Conservation (phyloP, 768 basidiomycete genomes). For the Termitomyces sp. region DNA sequence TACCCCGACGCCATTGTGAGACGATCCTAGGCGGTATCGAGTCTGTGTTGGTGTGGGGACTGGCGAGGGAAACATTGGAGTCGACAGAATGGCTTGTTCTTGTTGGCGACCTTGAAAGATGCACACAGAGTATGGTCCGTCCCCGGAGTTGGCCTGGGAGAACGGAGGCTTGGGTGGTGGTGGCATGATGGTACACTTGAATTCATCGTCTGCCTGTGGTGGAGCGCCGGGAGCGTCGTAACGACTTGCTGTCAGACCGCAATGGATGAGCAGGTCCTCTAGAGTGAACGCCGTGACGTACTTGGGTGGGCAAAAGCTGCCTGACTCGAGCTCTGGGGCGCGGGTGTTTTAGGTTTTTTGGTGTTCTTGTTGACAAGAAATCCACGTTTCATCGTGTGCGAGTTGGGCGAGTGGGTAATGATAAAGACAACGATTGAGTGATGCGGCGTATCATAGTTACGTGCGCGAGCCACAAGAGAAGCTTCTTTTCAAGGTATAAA, state of each 20-base stretch:
- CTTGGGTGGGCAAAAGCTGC: not conserved
- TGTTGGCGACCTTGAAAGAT: not conserved
- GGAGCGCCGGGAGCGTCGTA: not conserved
- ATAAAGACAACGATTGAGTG: not conserved
- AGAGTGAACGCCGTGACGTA: not conserved
- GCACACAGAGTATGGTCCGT: not conserved
- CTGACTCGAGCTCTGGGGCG: not conserved
- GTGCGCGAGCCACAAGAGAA: not conserved
- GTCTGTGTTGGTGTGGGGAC: not conserved
- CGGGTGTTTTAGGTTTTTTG: not conserved
- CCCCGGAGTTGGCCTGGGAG: not conserved
- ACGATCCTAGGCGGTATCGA: not conserved
- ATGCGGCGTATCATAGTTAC: not conserved
- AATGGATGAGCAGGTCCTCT: not conserved
- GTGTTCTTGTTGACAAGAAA: not conserved
- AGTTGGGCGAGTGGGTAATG: not conserved
- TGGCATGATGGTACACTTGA: not conserved
- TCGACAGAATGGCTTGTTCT: not conserved
- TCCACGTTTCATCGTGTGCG: not conserved
- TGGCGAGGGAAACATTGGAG: conserved; percentile 7
- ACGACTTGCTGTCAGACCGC: not conserved
- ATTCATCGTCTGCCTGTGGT: not conserved
- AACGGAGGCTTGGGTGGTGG: not conserved
- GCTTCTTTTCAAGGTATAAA: not conserved
- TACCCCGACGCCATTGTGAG: not conserved